These are phyloP conservation scores for Yarrowia bubula DNA, from an alignment of 805 yeast genomes.

Conservation along the genomic window DNA sequence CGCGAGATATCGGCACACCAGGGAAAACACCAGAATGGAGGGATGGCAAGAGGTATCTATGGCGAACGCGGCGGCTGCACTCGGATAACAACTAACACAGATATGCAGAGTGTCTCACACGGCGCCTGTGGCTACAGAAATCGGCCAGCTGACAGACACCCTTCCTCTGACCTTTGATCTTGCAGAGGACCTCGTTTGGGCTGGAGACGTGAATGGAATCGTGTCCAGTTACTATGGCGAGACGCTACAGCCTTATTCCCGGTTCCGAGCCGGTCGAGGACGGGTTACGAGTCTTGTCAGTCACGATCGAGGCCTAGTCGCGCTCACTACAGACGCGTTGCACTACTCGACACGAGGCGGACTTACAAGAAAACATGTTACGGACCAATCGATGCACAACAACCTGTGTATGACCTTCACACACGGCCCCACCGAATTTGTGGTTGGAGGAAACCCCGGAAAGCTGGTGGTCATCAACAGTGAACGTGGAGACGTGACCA, in stretches of 20 bases:
- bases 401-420: slow-evolving; percentile 36
- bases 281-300: slow-evolving; percentile 54
- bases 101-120: slow-evolving; percentile 31
- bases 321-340: slow-evolving; percentile 53
- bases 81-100: slow-evolving; percentile 21
- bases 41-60: slow-evolving; percentile 32
- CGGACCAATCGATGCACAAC: slow-evolving; percentile 35
- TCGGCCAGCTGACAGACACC: slow-evolving; percentile 30
- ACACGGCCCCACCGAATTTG: slow-evolving; percentile 39
- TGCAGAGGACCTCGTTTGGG: slow-evolving; percentile 77
- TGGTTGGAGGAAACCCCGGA: slow-evolving; percentile 38
- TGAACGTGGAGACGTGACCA: slow-evolving; percentile 40
- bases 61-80: neutral
- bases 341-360: slow-evolving; percentile 61
- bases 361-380: slow-evolving; percentile 41
- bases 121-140: slow-evolving; percentile 29
- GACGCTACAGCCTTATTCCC: slow-evolving; percentile 54
- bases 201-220: slow-evolving; percentile 57
- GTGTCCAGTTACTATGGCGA: slow-evolving; percentile 48
- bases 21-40: slow-evolving; percentile 29
- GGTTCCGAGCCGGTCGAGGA: slow-evolving; percentile 52
- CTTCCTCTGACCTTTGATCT: slow-evolving; percentile 57
- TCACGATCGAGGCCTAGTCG: slow-evolving; percentile 56
- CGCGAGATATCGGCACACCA: slow-evolving; percentile 14
- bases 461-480: slow-evolving; percentile 40